phyloP scores from a whole-genome alignment of 306 rosid genomes.

The Prunus mira region DNA sequence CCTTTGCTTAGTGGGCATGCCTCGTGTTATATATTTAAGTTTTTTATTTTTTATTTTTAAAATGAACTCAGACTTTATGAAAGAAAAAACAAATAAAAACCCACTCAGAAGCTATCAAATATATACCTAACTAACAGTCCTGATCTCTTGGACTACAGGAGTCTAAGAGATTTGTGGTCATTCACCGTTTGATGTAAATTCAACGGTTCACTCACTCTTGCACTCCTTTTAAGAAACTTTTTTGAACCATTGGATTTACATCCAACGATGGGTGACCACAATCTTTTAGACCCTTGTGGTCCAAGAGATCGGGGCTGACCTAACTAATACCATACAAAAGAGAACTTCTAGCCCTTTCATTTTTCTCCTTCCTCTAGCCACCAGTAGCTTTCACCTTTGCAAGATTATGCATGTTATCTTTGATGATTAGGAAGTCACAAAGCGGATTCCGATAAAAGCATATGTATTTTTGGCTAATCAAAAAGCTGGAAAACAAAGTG shows the following conservation, averaged over 20 bases:
- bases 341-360: background rate
- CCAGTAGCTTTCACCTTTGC: constrained; percentile 3
- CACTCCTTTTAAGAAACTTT: too few species aligned
- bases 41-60: background rate
- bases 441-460: background rate
- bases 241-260: too few species aligned
- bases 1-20: too few species aligned
- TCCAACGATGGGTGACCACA: too few species aligned
- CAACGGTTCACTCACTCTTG: too few species aligned
- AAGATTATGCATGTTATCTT: background rate
- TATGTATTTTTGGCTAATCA: background rate
- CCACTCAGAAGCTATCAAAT: background rate
- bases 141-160: too few species aligned
- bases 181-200: too few species aligned
- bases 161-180: too few species aligned
- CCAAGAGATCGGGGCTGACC: background rate
- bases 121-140: background rate
- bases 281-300: too few species aligned
- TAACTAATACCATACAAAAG: constrained; percentile 4
- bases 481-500: background rate
- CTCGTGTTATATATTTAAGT: too few species aligned
- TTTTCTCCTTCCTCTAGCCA: background rate
- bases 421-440: constrained; percentile 4
- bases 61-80: background rate
- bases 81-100: background rate